Base-by-base conservation (phyloP, 805 yeast species). In the Schwanniomyces occidentalis region DNA sequence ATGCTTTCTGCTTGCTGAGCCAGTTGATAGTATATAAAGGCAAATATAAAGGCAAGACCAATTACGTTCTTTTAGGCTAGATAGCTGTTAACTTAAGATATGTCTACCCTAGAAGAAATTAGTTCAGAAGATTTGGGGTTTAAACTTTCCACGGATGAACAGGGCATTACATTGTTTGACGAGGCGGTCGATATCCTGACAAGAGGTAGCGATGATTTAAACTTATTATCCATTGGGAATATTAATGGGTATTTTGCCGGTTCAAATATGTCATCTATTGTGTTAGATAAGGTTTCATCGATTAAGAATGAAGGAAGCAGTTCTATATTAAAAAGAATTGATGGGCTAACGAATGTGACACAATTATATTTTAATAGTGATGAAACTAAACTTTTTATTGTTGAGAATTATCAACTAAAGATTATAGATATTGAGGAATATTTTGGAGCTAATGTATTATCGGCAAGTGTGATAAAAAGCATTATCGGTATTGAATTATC, bases 51-150 rank as follows among this genome's bases (percentile, higher is more conserved):
- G n/a, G n/a, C n/a, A n/a, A n/a, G n/a, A n/a, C n/a, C n/a, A n/a
- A n/a, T n/a, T n/a, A n/a, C n/a, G n/a, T n/a, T n/a, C n/a, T n/a
- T n/a, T n/a, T n/a, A n/a, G n/a, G n/a, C n/a, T n/a, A n/a, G n/a
- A n/a, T n/a, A n/a, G n/a, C n/a, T n/a, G n/a, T n/a, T n/a, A 21
- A 21, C 10, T 10, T 10, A 21, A 4, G 17, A 27, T 8, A 42
- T 37, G 45, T 27, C 37, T 12, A 29, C 34, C 6, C 12, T 38
- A 20, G 41, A 36, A 24, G 64, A 58, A 40, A 29, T 42, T 6
- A 38, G 48, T 5, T 61, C 71, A 3, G 70, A 68, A 42, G 63
- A 60, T 38, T 52, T 64, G 24, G 71, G 71, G 14, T 67, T 66
- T 52, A 55, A 56, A 27, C 44, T 63, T 17, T 50, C 52, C 17